These are phyloP conservation scores for Globisporangium barbulae DNA, from an alignment of 352 stramenopile species.

Conservation along the genomic window DNA sequence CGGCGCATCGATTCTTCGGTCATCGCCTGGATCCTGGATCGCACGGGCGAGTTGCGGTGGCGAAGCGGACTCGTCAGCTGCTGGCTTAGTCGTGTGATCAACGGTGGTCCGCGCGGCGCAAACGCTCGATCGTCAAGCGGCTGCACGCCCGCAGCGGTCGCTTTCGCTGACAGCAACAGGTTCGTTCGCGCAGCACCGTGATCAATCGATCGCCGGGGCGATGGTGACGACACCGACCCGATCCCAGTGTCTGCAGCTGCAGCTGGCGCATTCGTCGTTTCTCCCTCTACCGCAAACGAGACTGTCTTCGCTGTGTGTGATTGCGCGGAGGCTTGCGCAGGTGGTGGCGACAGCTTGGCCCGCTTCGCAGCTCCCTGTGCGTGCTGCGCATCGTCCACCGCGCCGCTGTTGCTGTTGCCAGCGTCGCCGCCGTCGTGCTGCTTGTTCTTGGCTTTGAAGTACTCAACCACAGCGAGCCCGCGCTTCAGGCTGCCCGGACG, in stretches of 20 bases:
- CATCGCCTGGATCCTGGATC: slow-evolving; percentile 18
- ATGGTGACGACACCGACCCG: slow-evolving; percentile 10
- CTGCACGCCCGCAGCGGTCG: slow-evolving; percentile 12
- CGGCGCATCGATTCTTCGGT: slow-evolving; percentile 20
- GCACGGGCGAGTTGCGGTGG: slow-evolving; percentile 20
- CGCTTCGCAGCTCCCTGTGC: slow-evolving; percentile 8
- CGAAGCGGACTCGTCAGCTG: slow-evolving; percentile 22
- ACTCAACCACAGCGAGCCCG: slow-evolving; percentile 65
- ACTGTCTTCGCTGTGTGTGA: slow-evolving; percentile 2
- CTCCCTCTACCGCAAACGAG: slow-evolving; percentile 1
- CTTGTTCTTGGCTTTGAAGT: slow-evolving; percentile 69
- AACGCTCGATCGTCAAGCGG: slow-evolving; percentile 17
- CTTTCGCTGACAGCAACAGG: slow-evolving; percentile 14
- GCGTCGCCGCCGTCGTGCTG: slow-evolving; percentile 22
- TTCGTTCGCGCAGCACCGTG: not conserved
- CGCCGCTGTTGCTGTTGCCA: slow-evolving; percentile 1
- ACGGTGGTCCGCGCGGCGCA: slow-evolving; percentile 13
- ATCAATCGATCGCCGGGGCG: slow-evolving; percentile 7
- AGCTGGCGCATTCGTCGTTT: not conserved
- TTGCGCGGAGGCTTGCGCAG: not conserved
- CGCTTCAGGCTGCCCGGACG: slow-evolving; percentile 58
- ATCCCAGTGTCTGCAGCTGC: not conserved
- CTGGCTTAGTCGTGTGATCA: slow-evolving; percentile 18
- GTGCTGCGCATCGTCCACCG: slow-evolving; percentile 6
- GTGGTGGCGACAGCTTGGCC: slow-evolving; percentile 10